Evolutionary conservation across 1,284 basidiomycete species (phyloP).

Genomic region (Apiotrichum gamsii): DNA sequence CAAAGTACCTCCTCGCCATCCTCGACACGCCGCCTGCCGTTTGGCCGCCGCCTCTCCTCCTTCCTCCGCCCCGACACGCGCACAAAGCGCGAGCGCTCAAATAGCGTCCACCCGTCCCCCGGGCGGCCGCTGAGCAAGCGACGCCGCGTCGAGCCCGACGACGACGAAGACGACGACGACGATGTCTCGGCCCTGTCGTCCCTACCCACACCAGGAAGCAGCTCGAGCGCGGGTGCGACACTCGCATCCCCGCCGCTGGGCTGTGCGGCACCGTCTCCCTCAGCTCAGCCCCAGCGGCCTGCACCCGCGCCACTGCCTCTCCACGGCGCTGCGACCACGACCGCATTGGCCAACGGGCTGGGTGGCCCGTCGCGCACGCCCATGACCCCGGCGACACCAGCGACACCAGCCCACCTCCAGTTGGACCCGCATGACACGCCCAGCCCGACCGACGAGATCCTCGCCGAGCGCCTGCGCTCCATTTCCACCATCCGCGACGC

Average conservation of each 20-base stretch:
- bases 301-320: background rate
- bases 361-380: background rate
- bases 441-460: constrained; percentile 24
- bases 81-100: constrained; percentile 15
- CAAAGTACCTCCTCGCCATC: background rate
- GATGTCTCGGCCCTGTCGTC: background rate
- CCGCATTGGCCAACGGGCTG: background rate
- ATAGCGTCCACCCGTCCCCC: constrained; percentile 6
- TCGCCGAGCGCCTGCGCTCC: constrained; percentile 28
- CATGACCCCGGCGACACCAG: constrained; percentile 2
- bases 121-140: constrained; percentile 7
- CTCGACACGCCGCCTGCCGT: background rate
- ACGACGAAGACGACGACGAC: background rate
- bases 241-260: too few species aligned
- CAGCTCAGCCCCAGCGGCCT: background rate
- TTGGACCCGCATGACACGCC: too few species aligned
- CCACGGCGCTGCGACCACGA: background rate
- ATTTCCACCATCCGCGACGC: constrained; percentile 28
- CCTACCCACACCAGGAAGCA: too few species aligned
- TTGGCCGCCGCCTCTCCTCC: constrained; percentile 5
- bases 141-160: constrained; percentile 9
- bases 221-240: too few species aligned
- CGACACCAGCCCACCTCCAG: too few species aligned
- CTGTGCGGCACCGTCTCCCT: background rate
- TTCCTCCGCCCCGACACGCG: constrained; percentile 1